Conservation (phyloP, 768 basidiomycete species). For the Phylloporus scabripes region DNA sequence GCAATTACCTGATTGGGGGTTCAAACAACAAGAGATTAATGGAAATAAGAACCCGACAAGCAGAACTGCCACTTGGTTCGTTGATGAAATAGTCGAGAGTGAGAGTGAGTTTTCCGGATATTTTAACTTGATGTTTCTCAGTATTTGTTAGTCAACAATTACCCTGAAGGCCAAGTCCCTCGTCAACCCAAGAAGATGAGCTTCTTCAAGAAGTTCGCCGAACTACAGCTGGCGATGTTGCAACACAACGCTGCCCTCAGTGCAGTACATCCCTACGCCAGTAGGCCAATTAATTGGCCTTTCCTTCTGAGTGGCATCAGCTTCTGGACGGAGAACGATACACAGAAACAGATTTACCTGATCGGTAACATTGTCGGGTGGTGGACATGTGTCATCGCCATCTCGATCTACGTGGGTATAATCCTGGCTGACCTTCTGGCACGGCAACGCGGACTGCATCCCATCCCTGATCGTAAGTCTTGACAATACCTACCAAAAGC, state of each 20-base stretch:
- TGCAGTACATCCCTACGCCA: slow-evolving; percentile 96
- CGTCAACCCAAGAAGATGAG: slow-evolving; percentile 78
- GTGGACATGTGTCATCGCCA: slow-evolving; percentile 86
- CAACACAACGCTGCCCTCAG: slow-evolving; percentile 99
- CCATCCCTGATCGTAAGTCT: slow-evolving; percentile 80
- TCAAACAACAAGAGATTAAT: slow-evolving; percentile 96
- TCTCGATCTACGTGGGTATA: slow-evolving; percentile 87
- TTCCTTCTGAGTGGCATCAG: slow-evolving; percentile 95
- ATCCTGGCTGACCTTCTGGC: slow-evolving; percentile 87
- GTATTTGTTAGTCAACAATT: slow-evolving; percentile 50
- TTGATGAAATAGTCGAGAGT: slow-evolving; percentile 72
- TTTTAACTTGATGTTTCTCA: slow-evolving; percentile 3
- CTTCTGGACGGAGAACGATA: slow-evolving; percentile 91
- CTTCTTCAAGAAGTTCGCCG: slow-evolving; percentile 93
- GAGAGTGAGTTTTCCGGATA: slow-evolving; percentile 47
- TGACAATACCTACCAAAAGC: not conserved
- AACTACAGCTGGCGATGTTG: slow-evolving; percentile 92
- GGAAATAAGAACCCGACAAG: slow-evolving; percentile 91
- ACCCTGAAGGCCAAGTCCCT: slow-evolving; percentile 39
- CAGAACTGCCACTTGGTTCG: slow-evolving; percentile 81
- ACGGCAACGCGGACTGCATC: slow-evolving; percentile 75
- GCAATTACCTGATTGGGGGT: slow-evolving; percentile 92
- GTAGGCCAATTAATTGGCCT: slow-evolving; percentile 96
- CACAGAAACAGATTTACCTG: slow-evolving; percentile 90
- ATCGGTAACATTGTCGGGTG: slow-evolving; percentile 92